These are phyloP conservation scores for Marchantia paleacea DNA, from an alignment of 225 moss, liverwort and hornwort species.

Conservation along the genomic window DNA sequence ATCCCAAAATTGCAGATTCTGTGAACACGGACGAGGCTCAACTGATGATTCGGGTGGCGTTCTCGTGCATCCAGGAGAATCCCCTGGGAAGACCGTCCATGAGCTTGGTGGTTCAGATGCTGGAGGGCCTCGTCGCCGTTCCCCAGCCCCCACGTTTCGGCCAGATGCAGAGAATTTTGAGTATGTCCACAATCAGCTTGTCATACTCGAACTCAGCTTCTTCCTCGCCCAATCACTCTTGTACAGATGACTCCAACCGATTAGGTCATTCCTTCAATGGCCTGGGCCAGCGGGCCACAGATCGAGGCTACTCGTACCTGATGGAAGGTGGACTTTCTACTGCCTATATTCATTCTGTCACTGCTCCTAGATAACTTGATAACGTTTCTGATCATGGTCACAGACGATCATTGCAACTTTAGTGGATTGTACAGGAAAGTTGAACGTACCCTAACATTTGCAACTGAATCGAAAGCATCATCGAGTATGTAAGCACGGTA, in stretches of 20 bases:
- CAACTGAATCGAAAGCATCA: background rate
- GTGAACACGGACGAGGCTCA: slow-evolving; percentile 5
- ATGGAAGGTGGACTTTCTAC: slow-evolving; percentile 13
- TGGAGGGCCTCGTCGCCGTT: slow-evolving; percentile 43
- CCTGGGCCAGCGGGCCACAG: slow-evolving; percentile 1
- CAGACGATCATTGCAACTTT: background rate
- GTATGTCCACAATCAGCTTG: slow-evolving; percentile 5
- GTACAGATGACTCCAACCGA: slow-evolving; percentile 4
- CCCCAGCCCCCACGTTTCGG: background rate
- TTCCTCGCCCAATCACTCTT: background rate
- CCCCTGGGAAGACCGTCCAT: slow-evolving; percentile 58
- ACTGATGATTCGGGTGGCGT: slow-evolving; percentile 8
- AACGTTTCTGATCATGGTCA: background rate
- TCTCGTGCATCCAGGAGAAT: slow-evolving; percentile 47
- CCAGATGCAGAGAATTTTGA: slow-evolving; percentile 11
- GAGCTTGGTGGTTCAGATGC: slow-evolving; percentile 55
- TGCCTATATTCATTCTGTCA: slow-evolving; percentile 13
- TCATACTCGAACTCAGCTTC: background rate
- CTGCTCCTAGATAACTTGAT: background rate
- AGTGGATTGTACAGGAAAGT: background rate
- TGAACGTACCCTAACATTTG: background rate
- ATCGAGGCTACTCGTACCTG: slow-evolving; percentile 16
- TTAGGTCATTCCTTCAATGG: slow-evolving; percentile 12
- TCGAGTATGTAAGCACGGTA: background rate
- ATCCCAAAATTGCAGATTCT: slow-evolving; percentile 16